Conservation (phyloP, 2,329 filamentous ascomycete species). For the Apiospora pterosperma region DNA sequence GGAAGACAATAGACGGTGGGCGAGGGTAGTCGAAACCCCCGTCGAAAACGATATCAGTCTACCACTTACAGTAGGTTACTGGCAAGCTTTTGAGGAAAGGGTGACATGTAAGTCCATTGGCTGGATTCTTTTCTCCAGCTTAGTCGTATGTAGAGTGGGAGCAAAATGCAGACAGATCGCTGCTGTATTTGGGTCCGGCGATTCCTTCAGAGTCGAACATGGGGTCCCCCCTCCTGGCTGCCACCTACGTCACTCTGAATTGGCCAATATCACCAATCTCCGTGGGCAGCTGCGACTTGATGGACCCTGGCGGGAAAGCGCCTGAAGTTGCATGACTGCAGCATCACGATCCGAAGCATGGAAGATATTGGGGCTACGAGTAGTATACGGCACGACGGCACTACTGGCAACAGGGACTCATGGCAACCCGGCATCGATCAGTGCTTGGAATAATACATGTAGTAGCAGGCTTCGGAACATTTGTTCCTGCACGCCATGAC, state of each 20-base stretch:
- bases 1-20: background rate
- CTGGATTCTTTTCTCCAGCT: background rate
- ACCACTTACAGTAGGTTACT: no score
- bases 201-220: background rate
- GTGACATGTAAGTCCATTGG: background rate
- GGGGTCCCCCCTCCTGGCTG: background rate
- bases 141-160: background rate
- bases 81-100: background rate
- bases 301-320: background rate
- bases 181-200: background rate
- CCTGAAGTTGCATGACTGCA: background rate
- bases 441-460: background rate
- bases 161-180: background rate
- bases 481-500: constrained; percentile 1
- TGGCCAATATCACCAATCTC: background rate
- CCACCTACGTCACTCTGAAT: constrained; percentile 7
- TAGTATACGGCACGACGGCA: background rate
- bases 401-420: background rate
- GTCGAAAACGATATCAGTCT: background rate
- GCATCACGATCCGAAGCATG: background rate
- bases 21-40: background rate
- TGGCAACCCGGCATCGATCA: background rate
- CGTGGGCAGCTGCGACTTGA: background rate
- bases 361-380: background rate
- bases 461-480: background rate